Percentiles rank a stretch among this genome's conserved stretches.
Conservation (phyloP, 2,329 filamentous ascomycete genomes). For the Cephalotrichum gorgonifer region DNA sequence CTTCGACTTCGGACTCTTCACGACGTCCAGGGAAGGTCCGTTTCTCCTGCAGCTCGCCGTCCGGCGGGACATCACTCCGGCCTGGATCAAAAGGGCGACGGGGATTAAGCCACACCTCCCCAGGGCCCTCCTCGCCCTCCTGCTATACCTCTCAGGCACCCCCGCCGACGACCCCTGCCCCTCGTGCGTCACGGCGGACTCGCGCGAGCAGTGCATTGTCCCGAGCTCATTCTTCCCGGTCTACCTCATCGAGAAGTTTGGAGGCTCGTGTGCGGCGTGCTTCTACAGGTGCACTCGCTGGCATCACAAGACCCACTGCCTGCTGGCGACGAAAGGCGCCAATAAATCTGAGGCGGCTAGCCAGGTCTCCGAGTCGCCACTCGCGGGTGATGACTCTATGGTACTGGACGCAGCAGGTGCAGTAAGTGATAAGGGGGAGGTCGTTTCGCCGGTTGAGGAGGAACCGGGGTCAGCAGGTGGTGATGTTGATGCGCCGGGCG, state of each 20-base stretch:
- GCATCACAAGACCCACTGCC: not conserved
- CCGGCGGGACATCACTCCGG: not conserved
- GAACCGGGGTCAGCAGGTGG: not conserved
- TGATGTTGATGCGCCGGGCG: too few species aligned
- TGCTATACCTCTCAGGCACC: slow-evolving; percentile 8
- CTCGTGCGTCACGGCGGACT: not conserved
- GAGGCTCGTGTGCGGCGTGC: not conserved
- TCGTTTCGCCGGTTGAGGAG: not conserved
- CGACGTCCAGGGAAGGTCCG: not conserved
- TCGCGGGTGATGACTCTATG: not conserved
- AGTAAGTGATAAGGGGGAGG: not conserved
- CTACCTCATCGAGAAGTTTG: not conserved
- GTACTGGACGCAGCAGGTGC: not conserved
- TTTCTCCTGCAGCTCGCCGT: not conserved
- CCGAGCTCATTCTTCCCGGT: not conserved
- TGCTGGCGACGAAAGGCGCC: not conserved
- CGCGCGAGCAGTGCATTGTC: not conserved
- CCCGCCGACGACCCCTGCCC: not conserved
- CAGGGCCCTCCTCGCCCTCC: not conserved
- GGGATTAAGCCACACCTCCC: not conserved
- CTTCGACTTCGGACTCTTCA: slow-evolving; percentile 1
- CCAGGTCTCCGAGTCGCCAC: not conserved
- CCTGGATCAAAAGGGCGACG: not conserved
- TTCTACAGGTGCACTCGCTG: not conserved
- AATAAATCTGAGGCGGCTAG: not conserved